phyloP scores from a whole-genome alignment of 768 basidiomycete species.

The Hypsizygus marmoreus region DNA sequence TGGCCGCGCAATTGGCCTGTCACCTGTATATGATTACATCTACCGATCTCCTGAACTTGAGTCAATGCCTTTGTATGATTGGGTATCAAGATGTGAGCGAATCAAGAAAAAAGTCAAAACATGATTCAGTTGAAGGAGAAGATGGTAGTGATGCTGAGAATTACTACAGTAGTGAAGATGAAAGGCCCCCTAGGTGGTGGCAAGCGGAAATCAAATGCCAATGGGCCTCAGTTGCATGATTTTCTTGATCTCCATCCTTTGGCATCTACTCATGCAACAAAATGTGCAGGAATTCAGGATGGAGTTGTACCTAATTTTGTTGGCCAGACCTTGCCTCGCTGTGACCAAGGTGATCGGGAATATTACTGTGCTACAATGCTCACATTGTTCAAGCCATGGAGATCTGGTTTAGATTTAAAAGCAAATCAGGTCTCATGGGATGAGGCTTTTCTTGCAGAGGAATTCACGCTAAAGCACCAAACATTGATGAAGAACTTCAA shows the following conservation, averaged over 20 bases:
- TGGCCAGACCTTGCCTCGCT: not conserved
- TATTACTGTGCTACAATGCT: too few relatives aligned
- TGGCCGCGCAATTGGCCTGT: slow-evolving; percentile 20
- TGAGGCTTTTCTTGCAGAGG: too few relatives aligned
- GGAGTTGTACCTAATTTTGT: slow-evolving; percentile 4
- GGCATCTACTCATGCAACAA: not conserved
- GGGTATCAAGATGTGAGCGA: slow-evolving; percentile 19
- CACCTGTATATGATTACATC: slow-evolving; percentile 34
- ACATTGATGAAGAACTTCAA: slow-evolving; percentile 27
- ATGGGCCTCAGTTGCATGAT: not conserved
- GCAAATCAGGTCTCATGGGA: slow-evolving; percentile 18
- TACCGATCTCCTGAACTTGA: slow-evolving; percentile 20
- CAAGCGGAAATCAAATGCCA: not conserved
- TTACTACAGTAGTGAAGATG: too few relatives aligned
- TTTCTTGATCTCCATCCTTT: slow-evolving; percentile 2
- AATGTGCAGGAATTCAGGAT: not conserved
- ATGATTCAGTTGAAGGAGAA: not conserved
- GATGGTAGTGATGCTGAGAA: not conserved
- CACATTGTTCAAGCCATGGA: too few relatives aligned
- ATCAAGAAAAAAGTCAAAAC: not conserved
- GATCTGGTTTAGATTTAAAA: slow-evolving; percentile 23
- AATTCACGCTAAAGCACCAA: slow-evolving; percentile 15
- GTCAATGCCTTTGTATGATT: slow-evolving; percentile 28
- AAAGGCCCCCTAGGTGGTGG: too few relatives aligned
- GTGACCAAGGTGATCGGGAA: slow-evolving; percentile 9